Conservation (phyloP, 495 filamentous ascomycete species). For the Daldinia loculata region DNA sequence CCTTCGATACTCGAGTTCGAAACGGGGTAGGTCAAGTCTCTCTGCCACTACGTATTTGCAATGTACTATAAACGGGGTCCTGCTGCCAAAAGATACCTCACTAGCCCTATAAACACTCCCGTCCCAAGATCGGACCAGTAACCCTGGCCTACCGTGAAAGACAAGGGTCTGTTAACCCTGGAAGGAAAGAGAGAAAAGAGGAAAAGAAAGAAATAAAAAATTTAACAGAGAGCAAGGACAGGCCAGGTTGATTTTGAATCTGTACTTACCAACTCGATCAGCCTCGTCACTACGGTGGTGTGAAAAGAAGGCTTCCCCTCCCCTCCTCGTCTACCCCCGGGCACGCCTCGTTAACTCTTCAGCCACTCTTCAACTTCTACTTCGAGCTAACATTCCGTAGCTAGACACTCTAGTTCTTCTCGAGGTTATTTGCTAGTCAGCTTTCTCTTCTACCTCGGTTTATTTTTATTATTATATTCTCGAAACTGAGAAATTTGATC, state of each 20-base stretch:
- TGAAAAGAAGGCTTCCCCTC: conserved; percentile 45
- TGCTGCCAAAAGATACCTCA: conserved; percentile 41
- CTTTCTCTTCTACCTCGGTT: conserved; percentile 15
- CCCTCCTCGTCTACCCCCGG: conserved; percentile 38
- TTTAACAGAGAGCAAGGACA: conserved; percentile 40
- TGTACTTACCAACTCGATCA: conserved; percentile 43
- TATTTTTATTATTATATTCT: conserved; percentile 33
- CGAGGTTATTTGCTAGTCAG: conserved; percentile 18
- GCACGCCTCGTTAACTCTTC: conserved; percentile 44
- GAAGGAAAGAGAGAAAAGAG: conserved; percentile 13
- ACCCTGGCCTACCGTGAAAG: conserved; percentile 37
- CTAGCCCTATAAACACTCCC: conserved; percentile 46
- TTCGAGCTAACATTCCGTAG: conserved; percentile 31
- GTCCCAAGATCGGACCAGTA: conserved; percentile 44
- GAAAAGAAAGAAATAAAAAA: conserved; percentile 24
- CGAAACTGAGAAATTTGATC: conserved; percentile 15
- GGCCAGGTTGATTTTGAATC: conserved; percentile 39
- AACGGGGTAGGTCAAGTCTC: conserved; percentile 42
- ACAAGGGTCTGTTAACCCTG: conserved; percentile 35
- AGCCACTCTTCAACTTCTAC: conserved; percentile 44
- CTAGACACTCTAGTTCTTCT: conserved; percentile 15
- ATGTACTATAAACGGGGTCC: conserved; percentile 40
- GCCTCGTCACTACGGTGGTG: conserved; percentile 47
- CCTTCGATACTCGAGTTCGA: conserved; percentile 41
- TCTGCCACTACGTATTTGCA: conserved; percentile 12